Evolutionary conservation across 805 yeast genomes (phyloP).

Genomic region (Metschnikowia sp.): DNA sequence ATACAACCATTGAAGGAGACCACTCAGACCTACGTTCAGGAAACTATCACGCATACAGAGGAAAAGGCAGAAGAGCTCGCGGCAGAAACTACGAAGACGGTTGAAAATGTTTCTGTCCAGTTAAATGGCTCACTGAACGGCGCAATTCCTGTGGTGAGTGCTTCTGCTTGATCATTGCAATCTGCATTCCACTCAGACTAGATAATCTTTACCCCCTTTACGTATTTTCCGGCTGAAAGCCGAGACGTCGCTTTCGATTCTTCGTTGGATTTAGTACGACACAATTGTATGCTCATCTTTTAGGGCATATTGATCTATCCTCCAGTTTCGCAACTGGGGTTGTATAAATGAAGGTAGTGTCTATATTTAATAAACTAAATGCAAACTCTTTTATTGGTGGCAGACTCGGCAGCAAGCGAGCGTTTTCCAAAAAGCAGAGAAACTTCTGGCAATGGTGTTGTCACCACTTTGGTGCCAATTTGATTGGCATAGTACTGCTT

Average conservation of each 20-base stretch:
- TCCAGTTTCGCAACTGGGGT: too few relatives aligned
- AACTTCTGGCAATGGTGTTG: slow-evolving; percentile 11
- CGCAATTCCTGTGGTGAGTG: slow-evolving; percentile 17
- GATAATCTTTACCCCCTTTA: background rate
- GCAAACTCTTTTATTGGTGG: slow-evolving; percentile 11
- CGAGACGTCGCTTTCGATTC: too few relatives aligned
- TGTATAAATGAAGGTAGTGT: too few relatives aligned
- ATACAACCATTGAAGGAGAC: slow-evolving; percentile 38
- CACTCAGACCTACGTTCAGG: slow-evolving; percentile 37
- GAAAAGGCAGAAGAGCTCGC: slow-evolving; percentile 27
- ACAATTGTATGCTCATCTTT: too few relatives aligned
- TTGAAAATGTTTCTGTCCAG: slow-evolving; percentile 2
- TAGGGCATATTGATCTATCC: too few relatives aligned
- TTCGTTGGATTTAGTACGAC: too few relatives aligned
- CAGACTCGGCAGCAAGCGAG: slow-evolving; percentile 9
- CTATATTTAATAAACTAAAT: background rate
- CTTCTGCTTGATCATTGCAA: slow-evolving; percentile 12
- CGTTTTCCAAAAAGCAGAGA: slow-evolving; percentile 16
- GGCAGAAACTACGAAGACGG: slow-evolving; percentile 6
- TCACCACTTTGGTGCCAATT: slow-evolving; percentile 18
- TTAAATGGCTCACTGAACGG: slow-evolving; percentile 15
- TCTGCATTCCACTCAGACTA: background rate
- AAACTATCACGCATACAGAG: slow-evolving; percentile 33
- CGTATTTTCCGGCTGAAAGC: background rate
- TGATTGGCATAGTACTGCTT: slow-evolving; percentile 21